Conservation (phyloP, 139 green algal genomes). For the Desmodesmus armatus region DNA sequence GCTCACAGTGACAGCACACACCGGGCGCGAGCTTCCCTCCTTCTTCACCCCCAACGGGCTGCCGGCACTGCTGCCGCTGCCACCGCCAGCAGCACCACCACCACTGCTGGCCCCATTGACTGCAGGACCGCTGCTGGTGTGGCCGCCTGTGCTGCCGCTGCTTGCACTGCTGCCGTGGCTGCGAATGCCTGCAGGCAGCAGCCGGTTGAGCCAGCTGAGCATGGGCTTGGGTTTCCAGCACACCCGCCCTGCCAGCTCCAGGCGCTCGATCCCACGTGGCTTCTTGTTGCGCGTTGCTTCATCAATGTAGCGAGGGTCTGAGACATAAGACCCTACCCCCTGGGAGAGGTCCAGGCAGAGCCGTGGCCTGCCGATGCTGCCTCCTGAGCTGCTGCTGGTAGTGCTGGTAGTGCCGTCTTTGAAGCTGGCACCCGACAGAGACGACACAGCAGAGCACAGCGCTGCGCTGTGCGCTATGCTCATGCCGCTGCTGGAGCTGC, state of each 20-base stretch:
- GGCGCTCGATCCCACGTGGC: conserved; percentile 17
- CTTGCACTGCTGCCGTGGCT: not conserved
- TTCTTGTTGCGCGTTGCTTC: not conserved
- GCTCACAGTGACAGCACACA: conserved; percentile 23
- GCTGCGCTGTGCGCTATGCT: conserved; percentile 19
- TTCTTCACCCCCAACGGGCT: no score
- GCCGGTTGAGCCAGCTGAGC: conserved; percentile 7
- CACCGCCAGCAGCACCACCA: not conserved
- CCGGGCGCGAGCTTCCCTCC: no score
- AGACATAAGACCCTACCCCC: conserved; percentile 42
- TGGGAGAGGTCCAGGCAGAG: conserved; percentile 29
- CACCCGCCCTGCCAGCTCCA: not conserved
- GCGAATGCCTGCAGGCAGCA: conserved; percentile 25
- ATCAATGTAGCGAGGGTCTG: conserved; percentile 22
- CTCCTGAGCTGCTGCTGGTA: conserved; percentile 7
- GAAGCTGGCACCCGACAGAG: not conserved
- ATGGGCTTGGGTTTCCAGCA: conserved; percentile 32
- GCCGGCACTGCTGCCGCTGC: conserved; percentile 4
- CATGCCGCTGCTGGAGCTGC: conserved; percentile 20
- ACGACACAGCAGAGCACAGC: conserved; percentile 24
- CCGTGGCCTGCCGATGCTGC: not conserved
- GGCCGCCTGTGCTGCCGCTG: not conserved
- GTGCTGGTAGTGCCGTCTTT: not conserved
- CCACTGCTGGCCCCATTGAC: no score
- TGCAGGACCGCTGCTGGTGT: not conserved